Base-by-base conservation (phyloP, 2,329 filamentous ascomycete genomes). In the Ceratocystiopsis brevicomis region DNA sequence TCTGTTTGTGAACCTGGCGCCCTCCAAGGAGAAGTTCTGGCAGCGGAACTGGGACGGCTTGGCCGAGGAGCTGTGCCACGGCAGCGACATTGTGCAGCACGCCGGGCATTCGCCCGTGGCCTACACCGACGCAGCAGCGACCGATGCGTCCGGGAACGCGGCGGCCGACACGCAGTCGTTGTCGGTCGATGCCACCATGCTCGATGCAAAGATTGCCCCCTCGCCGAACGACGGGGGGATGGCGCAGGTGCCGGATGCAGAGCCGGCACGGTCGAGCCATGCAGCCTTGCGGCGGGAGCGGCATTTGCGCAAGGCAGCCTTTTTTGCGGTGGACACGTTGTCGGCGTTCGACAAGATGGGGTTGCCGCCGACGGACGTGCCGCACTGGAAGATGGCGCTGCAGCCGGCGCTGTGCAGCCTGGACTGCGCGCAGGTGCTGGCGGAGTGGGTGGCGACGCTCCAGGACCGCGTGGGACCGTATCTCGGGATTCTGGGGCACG, bases 401-500 rank as follows among this genome's bases (percentile, higher is more conserved):
- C 88, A 94, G 56, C 86, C 83, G 14, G 84, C 86, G 1, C 78
- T 96, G 67, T 95, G 88, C 59, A 78, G 82, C 6, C 92, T 94
- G 53, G 88, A 96, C 55, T 96, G 88, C 55, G 81, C 84, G 3
- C 87, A 95, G 55, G 85, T 96, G 1, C 71, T 98, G 32, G 85
- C 85, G 0, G 88, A 96, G 60, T 98, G 88, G 88, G 73, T 90
- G 37, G 82, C 83, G 6, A 90, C 86, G 1, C 74, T 96, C 4
- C 90, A 98, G 58, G 87, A 95, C 54, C 80, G 90, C 10, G 81
- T 95, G n/a, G 88, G 88, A 0, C 76, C 77, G 5, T 93, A 90
- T 53, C 60, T 96, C 6, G 88, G 88, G 5, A 76, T 95, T 6
- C 69, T 96, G 2, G 25, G 25, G 25, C 88, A 88, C 13, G 78